phyloP scores from a whole-genome alignment of 2,329 filamentous ascomycete genomes.

The Hansfordia pulvinata region DNA sequence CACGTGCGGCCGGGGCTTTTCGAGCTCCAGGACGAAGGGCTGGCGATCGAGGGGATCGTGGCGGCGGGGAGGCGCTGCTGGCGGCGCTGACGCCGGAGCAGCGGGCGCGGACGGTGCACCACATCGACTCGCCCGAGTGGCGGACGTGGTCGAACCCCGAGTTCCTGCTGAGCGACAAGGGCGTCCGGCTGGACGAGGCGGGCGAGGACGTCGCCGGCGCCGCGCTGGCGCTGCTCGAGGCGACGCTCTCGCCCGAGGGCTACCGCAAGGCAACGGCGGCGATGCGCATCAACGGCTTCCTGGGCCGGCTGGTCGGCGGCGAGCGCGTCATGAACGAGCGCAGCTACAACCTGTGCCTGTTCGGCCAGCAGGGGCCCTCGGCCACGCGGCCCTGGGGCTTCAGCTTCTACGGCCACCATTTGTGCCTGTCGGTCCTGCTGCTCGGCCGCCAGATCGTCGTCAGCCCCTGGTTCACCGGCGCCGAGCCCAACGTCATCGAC shows the following conservation, averaged over 20 bases:
- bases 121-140: conserved; percentile 60
- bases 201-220: conserved; percentile 24
- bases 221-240: conserved; percentile 40
- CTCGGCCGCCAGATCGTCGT: conserved; percentile 51
- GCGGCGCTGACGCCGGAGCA: conserved; percentile 32
- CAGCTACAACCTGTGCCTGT: conserved; percentile 65
- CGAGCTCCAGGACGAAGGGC: conserved; percentile 46
- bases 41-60: conserved; percentile 45
- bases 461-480: conserved; percentile 66
- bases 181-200: conserved; percentile 54
- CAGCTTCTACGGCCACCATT: conserved; percentile 66
- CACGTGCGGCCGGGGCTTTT: conserved; percentile 39
- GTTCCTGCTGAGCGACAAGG: conserved; percentile 55
- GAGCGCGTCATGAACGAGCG: conserved; percentile 56
- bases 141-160: conserved; percentile 61
- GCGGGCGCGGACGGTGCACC: conserved; percentile 33
- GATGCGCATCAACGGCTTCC: conserved; percentile 64
- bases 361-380: conserved; percentile 42
- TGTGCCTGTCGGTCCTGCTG: conserved; percentile 61
- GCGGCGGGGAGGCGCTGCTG: conserved; percentile 31
- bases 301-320: conserved; percentile 52
- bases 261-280: conserved; percentile 56
- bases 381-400: conserved; percentile 51
- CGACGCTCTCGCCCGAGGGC: conserved; percentile 53
- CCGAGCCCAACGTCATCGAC: conserved; percentile 67